A percentile compares a stretch with the other conserved stretches of the same genome.
Evolutionary conservation across 495 filamentous ascomycete genomes (phyloP).

Genomic region (Aspergillus diversus): DNA sequence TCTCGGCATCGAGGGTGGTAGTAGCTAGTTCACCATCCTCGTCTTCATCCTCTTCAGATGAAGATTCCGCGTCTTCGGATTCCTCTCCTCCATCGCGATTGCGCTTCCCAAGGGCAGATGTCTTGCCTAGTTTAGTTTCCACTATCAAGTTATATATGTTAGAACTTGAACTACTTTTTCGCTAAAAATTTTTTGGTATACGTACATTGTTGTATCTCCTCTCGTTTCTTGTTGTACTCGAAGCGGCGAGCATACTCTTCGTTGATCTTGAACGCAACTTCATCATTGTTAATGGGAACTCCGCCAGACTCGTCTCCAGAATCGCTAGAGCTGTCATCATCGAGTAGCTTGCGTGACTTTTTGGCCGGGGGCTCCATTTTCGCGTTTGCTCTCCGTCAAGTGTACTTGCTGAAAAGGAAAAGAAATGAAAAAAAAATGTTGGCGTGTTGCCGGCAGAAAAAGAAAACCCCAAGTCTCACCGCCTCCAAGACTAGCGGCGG

Average conservation of each 20-base stretch:
- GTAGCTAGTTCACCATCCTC: constrained; percentile 85
- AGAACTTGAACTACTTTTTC: constrained; percentile 6
- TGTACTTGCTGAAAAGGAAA: constrained; percentile 31
- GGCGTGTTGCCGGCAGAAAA: constrained; percentile 29
- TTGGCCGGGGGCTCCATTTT: constrained; percentile 53
- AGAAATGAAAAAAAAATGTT: constrained; percentile 46
- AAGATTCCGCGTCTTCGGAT: constrained; percentile 54
- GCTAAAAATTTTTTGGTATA: constrained; percentile 21
- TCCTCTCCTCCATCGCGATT: constrained; percentile 45
- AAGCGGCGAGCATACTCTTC: constrained; percentile 86
- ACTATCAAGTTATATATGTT: constrained; percentile 50
- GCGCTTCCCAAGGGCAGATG: constrained; percentile 36
- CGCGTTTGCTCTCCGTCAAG: neutral
- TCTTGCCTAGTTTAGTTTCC: constrained; percentile 80
- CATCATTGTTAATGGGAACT: constrained; percentile 41
- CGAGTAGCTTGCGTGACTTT: constrained; percentile 48
- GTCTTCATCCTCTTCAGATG: constrained; percentile 60
- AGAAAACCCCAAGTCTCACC: constrained; percentile 27
- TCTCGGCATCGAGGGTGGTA: constrained; percentile 80
- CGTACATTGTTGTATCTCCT: constrained; percentile 81
- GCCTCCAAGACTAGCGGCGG: constrained; percentile 4
- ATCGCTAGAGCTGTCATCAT: constrained; percentile 59
- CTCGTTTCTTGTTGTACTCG: constrained; percentile 94
- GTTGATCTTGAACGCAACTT: constrained; percentile 75
- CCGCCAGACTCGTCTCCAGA: constrained; percentile 57